Evolutionary conservation across 2,329 filamentous ascomycete genomes (phyloP).

Genomic region (Aspergillus sp.): DNA sequence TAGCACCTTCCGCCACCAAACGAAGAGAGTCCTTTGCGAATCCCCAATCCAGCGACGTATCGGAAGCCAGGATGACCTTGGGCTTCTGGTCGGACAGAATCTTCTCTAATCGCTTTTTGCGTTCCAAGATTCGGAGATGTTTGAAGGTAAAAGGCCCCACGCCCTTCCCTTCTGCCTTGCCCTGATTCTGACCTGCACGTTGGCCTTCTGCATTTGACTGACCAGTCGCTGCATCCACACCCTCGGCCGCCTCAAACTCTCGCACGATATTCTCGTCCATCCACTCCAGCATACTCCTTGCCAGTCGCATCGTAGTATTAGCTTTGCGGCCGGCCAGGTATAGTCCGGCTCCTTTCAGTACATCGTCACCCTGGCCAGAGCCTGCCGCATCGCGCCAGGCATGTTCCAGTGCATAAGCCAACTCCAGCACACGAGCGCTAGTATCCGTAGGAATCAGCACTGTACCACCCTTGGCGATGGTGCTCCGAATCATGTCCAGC

Average conservation of each 20-base stretch:
- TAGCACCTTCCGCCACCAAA: constrained; percentile 71
- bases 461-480: constrained; percentile 79
- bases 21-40: constrained; percentile 82
- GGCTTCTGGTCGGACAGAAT: constrained; percentile 59
- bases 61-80: constrained; percentile 84
- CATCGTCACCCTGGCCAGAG: constrained; percentile 52
- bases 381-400: constrained; percentile 73
- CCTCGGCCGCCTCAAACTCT: constrained; percentile 73
- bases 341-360: constrained; percentile 58
- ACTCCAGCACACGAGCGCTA: constrained; percentile 87
- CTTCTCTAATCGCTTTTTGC: constrained; percentile 75
- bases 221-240: constrained; percentile 39
- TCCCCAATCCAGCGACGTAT: constrained; percentile 89
- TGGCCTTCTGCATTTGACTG: constrained; percentile 46
- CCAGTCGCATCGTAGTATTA: constrained; percentile 84
- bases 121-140: constrained; percentile 79
- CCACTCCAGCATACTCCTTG: constrained; percentile 96
- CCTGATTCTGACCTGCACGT: constrained; percentile 34
- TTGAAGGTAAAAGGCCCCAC: constrained; percentile 86
- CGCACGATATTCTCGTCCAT: constrained; percentile 96
- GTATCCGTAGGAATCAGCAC: constrained; percentile 94
- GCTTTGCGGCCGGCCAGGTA: constrained; percentile 86
- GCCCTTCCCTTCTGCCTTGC: constrained; percentile 44
- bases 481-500: constrained; percentile 76
- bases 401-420: constrained; percentile 90